phyloP scores from a whole-genome alignment of 1,284 basidiomycete species.

The Leccinum solheimii region DNA sequence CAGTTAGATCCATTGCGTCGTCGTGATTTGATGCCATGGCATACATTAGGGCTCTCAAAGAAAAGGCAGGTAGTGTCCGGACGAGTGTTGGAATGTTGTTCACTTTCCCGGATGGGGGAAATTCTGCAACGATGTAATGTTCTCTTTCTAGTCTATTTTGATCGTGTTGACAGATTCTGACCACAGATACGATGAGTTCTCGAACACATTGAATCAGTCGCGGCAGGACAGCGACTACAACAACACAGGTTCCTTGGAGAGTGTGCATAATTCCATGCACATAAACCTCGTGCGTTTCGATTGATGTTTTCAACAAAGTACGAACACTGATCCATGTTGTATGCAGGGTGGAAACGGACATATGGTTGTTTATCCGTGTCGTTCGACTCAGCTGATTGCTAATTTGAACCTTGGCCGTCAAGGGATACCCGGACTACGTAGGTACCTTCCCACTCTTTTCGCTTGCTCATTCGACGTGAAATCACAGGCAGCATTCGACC shows the following conservation, averaged over 20 bases:
- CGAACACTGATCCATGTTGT: neutral
- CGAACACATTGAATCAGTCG: conserved; percentile 22
- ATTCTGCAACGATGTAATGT: conserved; percentile 11
- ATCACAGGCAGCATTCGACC: conserved; percentile 25
- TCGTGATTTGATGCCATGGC: neutral
- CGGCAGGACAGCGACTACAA: conserved; percentile 10
- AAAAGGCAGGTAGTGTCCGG: conserved; percentile 8
- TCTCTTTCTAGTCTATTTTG: neutral
- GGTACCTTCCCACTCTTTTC: neutral
- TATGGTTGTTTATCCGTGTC: conserved; percentile 21
- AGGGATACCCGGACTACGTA: conserved; percentile 26
- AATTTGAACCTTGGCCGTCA: neutral
- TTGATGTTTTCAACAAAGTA: neutral
- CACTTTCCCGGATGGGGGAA: conserved; percentile 13
- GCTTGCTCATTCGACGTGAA: neutral
- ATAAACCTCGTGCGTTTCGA: conserved; percentile 14
- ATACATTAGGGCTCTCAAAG: conserved; percentile 18
- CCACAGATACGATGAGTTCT: conserved; percentile 28
- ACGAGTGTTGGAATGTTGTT: conserved; percentile 20
- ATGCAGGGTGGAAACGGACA: conserved; percentile 24
- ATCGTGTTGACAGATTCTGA: neutral
- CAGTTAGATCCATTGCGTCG: neutral
- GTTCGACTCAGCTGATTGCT: neutral
- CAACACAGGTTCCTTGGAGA: conserved; percentile 19
- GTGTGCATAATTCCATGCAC: conserved; percentile 18